Evolutionary conservation across 352 stramenopile genomes (phyloP).

Genomic region (Sclerospora graminicola): DNA sequence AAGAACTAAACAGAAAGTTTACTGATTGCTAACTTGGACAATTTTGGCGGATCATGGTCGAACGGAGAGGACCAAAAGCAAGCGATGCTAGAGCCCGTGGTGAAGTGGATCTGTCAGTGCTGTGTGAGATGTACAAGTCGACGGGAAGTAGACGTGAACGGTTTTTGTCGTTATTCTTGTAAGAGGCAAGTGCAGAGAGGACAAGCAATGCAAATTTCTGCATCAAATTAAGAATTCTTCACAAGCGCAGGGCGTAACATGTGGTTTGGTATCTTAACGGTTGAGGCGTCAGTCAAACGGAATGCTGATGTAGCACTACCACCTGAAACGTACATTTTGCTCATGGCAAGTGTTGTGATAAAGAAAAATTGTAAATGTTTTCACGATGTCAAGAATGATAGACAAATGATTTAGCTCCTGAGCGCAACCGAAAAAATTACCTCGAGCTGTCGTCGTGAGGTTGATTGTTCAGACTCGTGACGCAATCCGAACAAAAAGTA

Average conservation of each 20-base stretch:
- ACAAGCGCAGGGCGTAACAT: conserved; percentile 9
- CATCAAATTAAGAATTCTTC: conserved; percentile 21
- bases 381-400: conserved; percentile 21
- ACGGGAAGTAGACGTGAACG: conserved; percentile 17
- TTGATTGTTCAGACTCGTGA: conserved; percentile 3
- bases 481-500: background rate
- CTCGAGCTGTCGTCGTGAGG: conserved; percentile 12
- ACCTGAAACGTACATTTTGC: conserved; percentile 15
- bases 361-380: conserved; percentile 58
- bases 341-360: conserved; percentile 32
- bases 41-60: conserved; percentile 31
- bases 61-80: conserved; percentile 6
- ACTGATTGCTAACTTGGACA: conserved; percentile 75
- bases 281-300: conserved; percentile 3
- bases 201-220: conserved; percentile 38
- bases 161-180: conserved; percentile 39
- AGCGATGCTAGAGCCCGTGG: background rate
- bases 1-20: no score
- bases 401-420: background rate
- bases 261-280: background rate
- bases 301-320: conserved; percentile 10
- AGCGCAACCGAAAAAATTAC: background rate
- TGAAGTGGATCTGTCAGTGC: background rate
- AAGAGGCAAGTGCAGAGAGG: conserved; percentile 44
- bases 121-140: conserved; percentile 7